phyloP scores from a whole-genome alignment of 108 stramenopile species.

The Nitzschia sp. region DNA sequence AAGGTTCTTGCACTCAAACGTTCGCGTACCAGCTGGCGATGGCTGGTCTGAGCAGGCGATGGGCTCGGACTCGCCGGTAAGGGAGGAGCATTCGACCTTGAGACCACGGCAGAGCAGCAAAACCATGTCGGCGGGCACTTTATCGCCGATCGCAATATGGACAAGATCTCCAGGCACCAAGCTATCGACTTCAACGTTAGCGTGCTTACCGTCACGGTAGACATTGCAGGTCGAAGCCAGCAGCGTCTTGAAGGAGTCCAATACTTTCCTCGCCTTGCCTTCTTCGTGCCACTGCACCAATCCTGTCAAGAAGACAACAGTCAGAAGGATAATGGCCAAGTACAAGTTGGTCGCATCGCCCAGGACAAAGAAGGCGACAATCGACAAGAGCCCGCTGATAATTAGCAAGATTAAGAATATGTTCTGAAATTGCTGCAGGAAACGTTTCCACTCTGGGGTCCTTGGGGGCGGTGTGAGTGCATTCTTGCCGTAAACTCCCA shows the following conservation, averaged over 20 bases:
- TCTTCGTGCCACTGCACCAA: constrained; percentile 80
- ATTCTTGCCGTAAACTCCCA: not conserved
- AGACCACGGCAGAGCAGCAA: constrained; percentile 68
- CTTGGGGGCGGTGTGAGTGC: not conserved
- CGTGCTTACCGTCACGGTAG: constrained; percentile 59
- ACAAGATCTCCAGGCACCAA: constrained; percentile 80
- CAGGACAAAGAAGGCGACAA: not conserved
- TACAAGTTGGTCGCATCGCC: constrained; percentile 14
- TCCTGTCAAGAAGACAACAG: constrained; percentile 50
- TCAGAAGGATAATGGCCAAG: constrained; percentile 3
- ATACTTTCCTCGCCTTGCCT: constrained; percentile 72
- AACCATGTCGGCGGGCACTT: constrained; percentile 86
- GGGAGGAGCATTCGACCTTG: constrained; percentile 73
- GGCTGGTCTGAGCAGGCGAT: constrained; percentile 43
- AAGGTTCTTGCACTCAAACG: constrained; percentile 85
- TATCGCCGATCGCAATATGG: constrained; percentile 71
- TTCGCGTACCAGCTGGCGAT: constrained; percentile 56
- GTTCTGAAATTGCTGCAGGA: not conserved
- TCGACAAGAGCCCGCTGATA: not conserved
- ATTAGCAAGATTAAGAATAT: not conserved
- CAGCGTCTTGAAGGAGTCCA: constrained; percentile 80
- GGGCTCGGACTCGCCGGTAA: constrained; percentile 92
- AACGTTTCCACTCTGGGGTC: not conserved
- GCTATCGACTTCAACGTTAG: constrained; percentile 58
- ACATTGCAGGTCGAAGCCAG: constrained; percentile 65